Conservation (phyloP, 768 basidiomycete genomes). For the Amanita rimosa region DNA sequence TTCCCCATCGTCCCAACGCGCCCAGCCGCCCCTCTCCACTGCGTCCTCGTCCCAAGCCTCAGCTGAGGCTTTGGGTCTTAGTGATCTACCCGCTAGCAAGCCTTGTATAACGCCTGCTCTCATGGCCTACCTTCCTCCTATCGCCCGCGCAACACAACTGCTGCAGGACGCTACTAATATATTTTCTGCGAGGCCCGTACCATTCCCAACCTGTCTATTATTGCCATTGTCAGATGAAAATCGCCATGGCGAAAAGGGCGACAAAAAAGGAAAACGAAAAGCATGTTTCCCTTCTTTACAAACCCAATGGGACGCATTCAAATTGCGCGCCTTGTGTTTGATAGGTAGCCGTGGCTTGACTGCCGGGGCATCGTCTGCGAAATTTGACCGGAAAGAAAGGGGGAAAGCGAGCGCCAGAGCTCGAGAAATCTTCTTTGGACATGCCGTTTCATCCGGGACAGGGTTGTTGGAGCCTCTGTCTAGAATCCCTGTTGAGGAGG, state of each 20-base stretch:
- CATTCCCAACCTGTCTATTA: constrained; percentile 10
- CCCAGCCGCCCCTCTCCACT: constrained; percentile 2
- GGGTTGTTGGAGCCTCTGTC: background rate
- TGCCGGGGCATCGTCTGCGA: background rate
- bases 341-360: constrained; percentile 3
- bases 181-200: constrained; percentile 15
- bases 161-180: constrained; percentile 16
- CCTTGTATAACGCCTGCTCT: constrained; percentile 22
- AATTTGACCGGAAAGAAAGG: constrained; percentile 11
- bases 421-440: constrained; percentile 5
- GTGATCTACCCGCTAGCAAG: constrained; percentile 4
- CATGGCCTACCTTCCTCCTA: constrained; percentile 22
- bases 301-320: constrained; percentile 1
- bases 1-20: constrained; percentile 10
- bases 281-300: background rate
- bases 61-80: constrained; percentile 1
- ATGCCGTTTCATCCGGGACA: background rate
- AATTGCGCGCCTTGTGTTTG: constrained; percentile 1
- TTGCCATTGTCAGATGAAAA: background rate
- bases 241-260: background rate
- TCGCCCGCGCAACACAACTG: constrained; percentile 15
- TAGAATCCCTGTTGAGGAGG: background rate
- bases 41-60: constrained; percentile 7
- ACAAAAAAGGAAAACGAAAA: constrained; percentile 2
- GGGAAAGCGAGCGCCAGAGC: constrained; percentile 11